These are phyloP conservation scores for Cerioporus squamosus DNA, from an alignment of 1,284 basidiomycete species.

Conservation along the genomic window DNA sequence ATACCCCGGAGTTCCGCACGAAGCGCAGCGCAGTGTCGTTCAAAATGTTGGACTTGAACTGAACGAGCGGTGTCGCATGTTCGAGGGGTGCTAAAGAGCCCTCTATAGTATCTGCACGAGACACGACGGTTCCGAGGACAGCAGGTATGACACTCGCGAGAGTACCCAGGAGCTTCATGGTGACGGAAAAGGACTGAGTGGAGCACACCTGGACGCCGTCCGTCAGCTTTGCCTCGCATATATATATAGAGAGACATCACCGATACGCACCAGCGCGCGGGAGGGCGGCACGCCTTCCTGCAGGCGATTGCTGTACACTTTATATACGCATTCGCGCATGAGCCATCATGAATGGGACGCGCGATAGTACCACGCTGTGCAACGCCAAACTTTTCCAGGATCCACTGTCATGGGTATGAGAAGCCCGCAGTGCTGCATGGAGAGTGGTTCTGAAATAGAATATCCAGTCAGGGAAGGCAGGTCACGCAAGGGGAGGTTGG, in stretches of 20 bases:
- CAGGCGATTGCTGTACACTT: too few relatives aligned
- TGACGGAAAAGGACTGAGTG: too few relatives aligned
- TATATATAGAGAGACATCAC: too few relatives aligned
- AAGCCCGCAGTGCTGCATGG: background rate
- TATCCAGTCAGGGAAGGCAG: background rate
- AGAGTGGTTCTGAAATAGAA: background rate
- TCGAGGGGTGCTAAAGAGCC: background rate
- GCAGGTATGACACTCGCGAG: background rate
- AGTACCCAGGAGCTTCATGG: background rate
- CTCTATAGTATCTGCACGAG: background rate
- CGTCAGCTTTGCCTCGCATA: too few relatives aligned
- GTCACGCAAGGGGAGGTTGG: background rate
- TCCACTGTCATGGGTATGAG: background rate
- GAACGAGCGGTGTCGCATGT: background rate
- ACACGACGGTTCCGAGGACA: background rate
- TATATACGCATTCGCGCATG: too few relatives aligned
- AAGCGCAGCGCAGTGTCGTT: constrained; percentile 46
- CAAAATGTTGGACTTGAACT: constrained; percentile 23
- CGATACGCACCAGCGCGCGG: too few relatives aligned
- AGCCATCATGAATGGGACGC: background rate
- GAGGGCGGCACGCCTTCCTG: too few relatives aligned
- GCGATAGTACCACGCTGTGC: background rate
- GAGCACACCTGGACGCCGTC: too few relatives aligned
- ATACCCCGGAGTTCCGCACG: constrained; percentile 67
- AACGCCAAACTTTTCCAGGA: background rate